A percentile compares a stretch with the other conserved stretches of the same genome.
Evolutionary conservation across 2,329 filamentous ascomycete genomes (phyloP).

Genomic region (Tympanopsis confertula): DNA sequence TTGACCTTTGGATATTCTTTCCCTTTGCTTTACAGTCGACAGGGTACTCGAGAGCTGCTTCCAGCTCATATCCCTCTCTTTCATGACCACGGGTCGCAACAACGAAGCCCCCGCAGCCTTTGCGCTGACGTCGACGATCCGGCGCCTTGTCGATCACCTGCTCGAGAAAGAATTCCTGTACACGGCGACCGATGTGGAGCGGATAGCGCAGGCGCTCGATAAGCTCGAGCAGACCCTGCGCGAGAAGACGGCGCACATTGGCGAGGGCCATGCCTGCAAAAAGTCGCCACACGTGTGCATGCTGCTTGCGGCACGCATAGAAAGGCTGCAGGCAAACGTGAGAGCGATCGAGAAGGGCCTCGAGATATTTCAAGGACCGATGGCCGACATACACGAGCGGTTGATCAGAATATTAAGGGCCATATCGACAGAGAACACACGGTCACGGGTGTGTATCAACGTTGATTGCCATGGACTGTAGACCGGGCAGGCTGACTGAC

Average conservation of each 20-base stretch:
- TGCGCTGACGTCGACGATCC: slow-evolving; percentile 56
- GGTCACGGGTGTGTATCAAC: slow-evolving; percentile 58
- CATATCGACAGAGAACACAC: slow-evolving; percentile 78
- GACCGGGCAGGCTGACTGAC: slow-evolving; percentile 2
- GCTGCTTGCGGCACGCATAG: slow-evolving; percentile 64
- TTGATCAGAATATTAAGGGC: slow-evolving; percentile 80
- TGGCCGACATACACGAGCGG: slow-evolving; percentile 72
- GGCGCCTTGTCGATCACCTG: slow-evolving; percentile 69
- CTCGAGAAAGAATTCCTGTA: slow-evolving; percentile 78
- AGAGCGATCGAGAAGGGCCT: slow-evolving; percentile 47
- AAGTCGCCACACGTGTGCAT: slow-evolving; percentile 63
- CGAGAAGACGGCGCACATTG: slow-evolving; percentile 51
- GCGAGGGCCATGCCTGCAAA: background rate
- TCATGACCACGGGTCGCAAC: slow-evolving; percentile 90
- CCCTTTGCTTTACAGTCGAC: slow-evolving; percentile 33
- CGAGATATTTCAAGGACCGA: slow-evolving; percentile 47
- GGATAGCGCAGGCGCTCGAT: slow-evolving; percentile 44
- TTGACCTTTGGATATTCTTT: slow-evolving; percentile 2
- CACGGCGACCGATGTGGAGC: slow-evolving; percentile 76
- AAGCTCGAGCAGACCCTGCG: slow-evolving; percentile 63
- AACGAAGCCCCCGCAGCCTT: slow-evolving; percentile 90
- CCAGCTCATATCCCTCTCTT: slow-evolving; percentile 81
- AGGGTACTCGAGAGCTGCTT: slow-evolving; percentile 56
- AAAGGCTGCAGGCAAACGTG: slow-evolving; percentile 62
- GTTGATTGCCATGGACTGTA: background rate